Percentiles rank a stretch among this genome's conserved stretches.
phyloP scores from a whole-genome alignment of 345 rosid genomes.

The Populus tremula region DNA sequence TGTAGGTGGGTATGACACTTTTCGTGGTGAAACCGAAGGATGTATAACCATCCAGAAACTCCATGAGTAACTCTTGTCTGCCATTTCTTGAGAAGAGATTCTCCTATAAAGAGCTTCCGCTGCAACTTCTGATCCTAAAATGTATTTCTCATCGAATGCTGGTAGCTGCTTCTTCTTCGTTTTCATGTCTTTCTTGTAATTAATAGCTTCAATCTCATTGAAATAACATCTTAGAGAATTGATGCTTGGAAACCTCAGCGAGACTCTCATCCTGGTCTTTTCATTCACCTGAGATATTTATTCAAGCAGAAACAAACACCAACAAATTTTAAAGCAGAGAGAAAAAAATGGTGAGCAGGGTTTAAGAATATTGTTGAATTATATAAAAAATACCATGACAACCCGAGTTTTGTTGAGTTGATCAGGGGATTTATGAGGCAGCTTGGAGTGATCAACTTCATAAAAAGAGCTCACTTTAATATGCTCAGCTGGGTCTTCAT shows the following conservation, averaged over 20 bases:
- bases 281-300: constrained; percentile 54
- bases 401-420: constrained; percentile 57
- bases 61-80: constrained; percentile 40
- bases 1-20: constrained; percentile 15
- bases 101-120: constrained; percentile 59
- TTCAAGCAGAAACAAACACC: not conserved
- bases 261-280: constrained; percentile 49
- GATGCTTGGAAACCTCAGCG: constrained; percentile 68
- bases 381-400: constrained; percentile 54
- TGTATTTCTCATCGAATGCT: constrained; percentile 61
- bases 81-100: constrained; percentile 52
- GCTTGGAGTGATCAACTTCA: constrained; percentile 62
- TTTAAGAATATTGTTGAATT: not conserved
- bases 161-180: constrained; percentile 44
- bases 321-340: not conserved
- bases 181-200: constrained; percentile 8
- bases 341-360: not conserved
- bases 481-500: constrained; percentile 49
- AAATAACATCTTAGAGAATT: constrained; percentile 54
- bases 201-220: constrained; percentile 27
- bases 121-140: constrained; percentile 50
- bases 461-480: constrained; percentile 62
- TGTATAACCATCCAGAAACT: constrained; percentile 56
- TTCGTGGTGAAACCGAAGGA: constrained; percentile 14
- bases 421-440: constrained; percentile 49